phyloP scores from a whole-genome alignment of 2,329 filamentous ascomycete genomes.

The Phyllosticta citriasiana region DNA sequence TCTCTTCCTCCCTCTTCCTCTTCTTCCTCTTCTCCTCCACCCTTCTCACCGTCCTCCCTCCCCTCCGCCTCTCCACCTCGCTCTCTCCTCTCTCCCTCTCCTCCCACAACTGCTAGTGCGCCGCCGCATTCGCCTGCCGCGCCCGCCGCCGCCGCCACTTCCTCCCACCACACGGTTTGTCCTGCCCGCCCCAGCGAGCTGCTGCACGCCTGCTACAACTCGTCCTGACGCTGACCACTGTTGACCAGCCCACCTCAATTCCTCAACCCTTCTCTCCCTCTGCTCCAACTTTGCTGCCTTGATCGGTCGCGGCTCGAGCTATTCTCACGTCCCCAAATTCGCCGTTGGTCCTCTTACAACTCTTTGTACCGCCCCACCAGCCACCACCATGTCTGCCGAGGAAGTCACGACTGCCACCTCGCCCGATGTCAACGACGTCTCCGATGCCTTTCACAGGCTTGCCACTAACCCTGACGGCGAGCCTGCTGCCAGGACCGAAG shows the following conservation, averaged over 20 bases:
- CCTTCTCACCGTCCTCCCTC: conserved; percentile 2
- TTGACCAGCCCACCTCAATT: not conserved
- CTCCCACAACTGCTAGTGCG: not conserved
- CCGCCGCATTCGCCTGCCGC: not conserved
- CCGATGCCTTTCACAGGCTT: conserved; percentile 33
- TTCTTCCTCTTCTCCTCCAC: conserved; percentile 1
- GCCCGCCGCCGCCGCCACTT: conserved; percentile 10
- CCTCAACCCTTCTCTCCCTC: not conserved
- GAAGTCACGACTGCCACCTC: conserved; percentile 22
- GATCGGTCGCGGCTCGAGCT: conserved; percentile 6
- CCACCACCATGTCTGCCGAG: conserved; percentile 32
- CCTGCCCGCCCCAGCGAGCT: not conserved
- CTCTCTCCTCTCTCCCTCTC: not conserved
- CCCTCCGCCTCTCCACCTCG: conserved; percentile 2
- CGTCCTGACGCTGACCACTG: conserved; percentile 1
- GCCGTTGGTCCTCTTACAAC: conserved; percentile 4
- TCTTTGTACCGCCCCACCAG: conserved; percentile 5
- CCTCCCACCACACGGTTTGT: conserved; percentile 10
- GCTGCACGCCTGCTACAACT: conserved; percentile 1
- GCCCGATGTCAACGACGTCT: conserved; percentile 27
- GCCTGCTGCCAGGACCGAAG: conserved; percentile 78
- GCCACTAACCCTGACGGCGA: conserved; percentile 54
- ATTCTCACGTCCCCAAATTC: not conserved
- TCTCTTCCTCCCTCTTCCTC: conserved; percentile 1
- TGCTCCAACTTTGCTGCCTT: not conserved